Conservation (phyloP, 2,329 filamentous ascomycete genomes). For the Curvularia lunata region DNA sequence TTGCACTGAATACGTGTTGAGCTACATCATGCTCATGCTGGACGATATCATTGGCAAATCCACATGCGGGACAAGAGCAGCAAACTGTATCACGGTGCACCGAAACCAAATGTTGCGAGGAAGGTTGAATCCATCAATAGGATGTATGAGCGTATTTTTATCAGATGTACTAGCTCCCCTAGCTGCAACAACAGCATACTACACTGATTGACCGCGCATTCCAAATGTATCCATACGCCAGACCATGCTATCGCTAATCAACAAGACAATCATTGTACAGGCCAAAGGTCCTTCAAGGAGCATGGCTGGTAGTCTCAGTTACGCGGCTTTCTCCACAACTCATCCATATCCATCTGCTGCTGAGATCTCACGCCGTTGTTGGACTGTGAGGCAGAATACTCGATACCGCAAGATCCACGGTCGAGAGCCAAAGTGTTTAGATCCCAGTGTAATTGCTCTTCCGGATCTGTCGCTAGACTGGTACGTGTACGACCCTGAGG, state of each 20-base stretch:
- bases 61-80: background rate
- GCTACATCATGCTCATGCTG: background rate
- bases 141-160: background rate
- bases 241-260: slow-evolving; percentile 21
- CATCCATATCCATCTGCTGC: slow-evolving; percentile 27
- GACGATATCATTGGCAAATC: background rate
- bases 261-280: slow-evolving; percentile 1
- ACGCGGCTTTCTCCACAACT: slow-evolving; percentile 37
- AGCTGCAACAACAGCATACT: background rate
- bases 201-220: background rate
- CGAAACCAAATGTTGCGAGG: background rate
- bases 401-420: slow-evolving; percentile 43
- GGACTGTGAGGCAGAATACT: slow-evolving; percentile 32
- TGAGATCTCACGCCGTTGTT: slow-evolving; percentile 16
- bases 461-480: slow-evolving; percentile 40
- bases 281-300: background rate
- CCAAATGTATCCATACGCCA: slow-evolving; percentile 7
- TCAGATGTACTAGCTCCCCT: background rate
- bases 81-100: background rate
- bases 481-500: slow-evolving; percentile 26
- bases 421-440: slow-evolving; percentile 41
- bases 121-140: background rate
- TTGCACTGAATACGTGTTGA: background rate
- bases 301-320: background rate
- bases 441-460: slow-evolving; percentile 47